phyloP scores from a whole-genome alignment of 2,329 filamentous ascomycete species.

The Colletotrichum paranaense region DNA sequence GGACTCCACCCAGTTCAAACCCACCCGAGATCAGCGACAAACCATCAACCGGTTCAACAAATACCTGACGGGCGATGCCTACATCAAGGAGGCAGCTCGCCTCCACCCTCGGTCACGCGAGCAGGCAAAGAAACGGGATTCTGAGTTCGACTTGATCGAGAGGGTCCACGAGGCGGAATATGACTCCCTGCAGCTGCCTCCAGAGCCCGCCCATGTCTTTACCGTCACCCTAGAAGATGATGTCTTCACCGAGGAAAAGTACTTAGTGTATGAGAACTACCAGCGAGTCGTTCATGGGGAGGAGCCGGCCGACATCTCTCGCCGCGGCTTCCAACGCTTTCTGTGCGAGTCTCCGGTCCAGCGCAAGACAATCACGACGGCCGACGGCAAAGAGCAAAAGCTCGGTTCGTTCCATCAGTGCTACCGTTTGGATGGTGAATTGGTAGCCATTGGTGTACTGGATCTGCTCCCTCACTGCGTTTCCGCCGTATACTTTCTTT shows the following conservation, averaged over 20 bases:
- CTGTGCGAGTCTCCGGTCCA: conserved; percentile 77
- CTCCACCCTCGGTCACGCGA: conserved; percentile 76
- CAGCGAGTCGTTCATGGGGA: conserved; percentile 81
- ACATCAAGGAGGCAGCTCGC: conserved; percentile 71
- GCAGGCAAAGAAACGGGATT: conserved; percentile 71
- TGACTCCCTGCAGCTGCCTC: conserved; percentile 64
- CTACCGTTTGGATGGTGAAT: conserved; percentile 79
- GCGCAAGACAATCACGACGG: conserved; percentile 53
- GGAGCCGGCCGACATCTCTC: conserved; percentile 66
- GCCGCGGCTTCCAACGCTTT: conserved; percentile 75
- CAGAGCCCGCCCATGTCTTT: conserved; percentile 74
- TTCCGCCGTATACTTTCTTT: conserved; percentile 86
- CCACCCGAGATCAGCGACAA: conserved; percentile 79
- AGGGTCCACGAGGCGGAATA: conserved; percentile 78
- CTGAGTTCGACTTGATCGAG: conserved; percentile 74
- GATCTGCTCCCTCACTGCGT: conserved; percentile 82
- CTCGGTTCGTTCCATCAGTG: conserved; percentile 86
- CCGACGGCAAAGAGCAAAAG: conserved; percentile 63
- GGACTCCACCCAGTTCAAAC: conserved; percentile 72
- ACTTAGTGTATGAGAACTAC: conserved; percentile 77
- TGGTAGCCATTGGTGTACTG: conserved; percentile 81
- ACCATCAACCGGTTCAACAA: conserved; percentile 81
- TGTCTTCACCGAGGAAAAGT: conserved; percentile 82
- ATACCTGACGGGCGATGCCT: conserved; percentile 75
- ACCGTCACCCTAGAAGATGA: conserved; percentile 78